These are phyloP conservation scores for Colletotrichum sp. DNA, from an alignment of 2,329 filamentous ascomycete species.

Conservation along the genomic window DNA sequence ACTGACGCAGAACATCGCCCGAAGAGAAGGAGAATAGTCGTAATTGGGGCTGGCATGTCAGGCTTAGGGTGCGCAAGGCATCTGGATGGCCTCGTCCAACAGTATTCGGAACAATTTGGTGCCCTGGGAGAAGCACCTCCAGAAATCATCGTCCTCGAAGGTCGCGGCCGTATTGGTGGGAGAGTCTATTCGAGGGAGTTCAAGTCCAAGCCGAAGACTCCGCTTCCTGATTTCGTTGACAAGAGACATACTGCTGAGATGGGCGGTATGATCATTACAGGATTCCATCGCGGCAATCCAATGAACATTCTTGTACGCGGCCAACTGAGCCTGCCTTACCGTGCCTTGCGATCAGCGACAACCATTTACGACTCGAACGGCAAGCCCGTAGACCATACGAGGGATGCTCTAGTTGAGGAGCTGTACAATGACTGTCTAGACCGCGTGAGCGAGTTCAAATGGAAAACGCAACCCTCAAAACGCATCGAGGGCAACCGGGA, in stretches of 20 bases:
- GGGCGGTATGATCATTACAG: constrained; percentile 97
- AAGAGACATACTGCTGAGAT: constrained; percentile 86
- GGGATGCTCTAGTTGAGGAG: constrained; percentile 85
- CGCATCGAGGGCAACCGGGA: constrained; percentile 83
- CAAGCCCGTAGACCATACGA: constrained; percentile 74
- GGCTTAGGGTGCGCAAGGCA: constrained; percentile 92
- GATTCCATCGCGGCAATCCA: constrained; percentile 94
- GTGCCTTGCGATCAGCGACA: constrained; percentile 78
- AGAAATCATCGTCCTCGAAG: constrained; percentile 82
- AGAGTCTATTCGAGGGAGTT: constrained; percentile 86
- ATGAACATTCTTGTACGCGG: constrained; percentile 89
- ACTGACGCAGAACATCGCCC: constrained; percentile 39
- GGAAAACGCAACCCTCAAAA: constrained; percentile 72
- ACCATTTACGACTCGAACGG: constrained; percentile 89
- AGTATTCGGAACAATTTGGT: constrained; percentile 74
- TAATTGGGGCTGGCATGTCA: constrained; percentile 94
- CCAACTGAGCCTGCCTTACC: constrained; percentile 86
- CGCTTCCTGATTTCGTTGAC: constrained; percentile 57
- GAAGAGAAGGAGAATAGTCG: constrained; percentile 70
- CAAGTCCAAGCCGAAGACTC: constrained; percentile 60
- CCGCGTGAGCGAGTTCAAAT: constrained; percentile 87
- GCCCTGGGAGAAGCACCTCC: constrained; percentile 72
- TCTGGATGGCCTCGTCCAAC: constrained; percentile 82
- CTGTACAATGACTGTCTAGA: constrained; percentile 96
- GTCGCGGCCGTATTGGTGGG: constrained; percentile 84